These are phyloP conservation scores for Pogostemon cablin DNA, from an alignment of 257 asterid genomes.

Conservation along the genomic window DNA sequence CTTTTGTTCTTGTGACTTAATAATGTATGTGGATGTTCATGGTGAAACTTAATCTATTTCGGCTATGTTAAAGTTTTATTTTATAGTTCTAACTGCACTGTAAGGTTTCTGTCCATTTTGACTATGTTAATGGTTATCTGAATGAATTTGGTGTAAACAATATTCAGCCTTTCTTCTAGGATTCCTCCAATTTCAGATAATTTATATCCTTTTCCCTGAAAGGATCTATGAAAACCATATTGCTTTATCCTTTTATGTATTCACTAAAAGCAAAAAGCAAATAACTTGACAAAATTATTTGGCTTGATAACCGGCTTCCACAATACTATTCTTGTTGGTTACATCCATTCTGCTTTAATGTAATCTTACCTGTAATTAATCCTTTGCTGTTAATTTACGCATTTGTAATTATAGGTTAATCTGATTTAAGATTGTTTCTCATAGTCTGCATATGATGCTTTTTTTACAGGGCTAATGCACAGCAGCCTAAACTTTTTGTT, in stretches of 20 bases:
- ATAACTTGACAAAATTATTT: not conserved
- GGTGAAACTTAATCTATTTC: not conserved
- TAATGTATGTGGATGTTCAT: not conserved
- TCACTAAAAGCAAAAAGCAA: not conserved
- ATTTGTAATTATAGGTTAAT: slow-evolving; percentile 5
- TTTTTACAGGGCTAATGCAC: slow-evolving; percentile 69
- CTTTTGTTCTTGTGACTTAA: not conserved
- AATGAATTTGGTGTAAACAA: not conserved
- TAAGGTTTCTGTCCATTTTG: not conserved
- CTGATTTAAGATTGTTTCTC: not conserved
- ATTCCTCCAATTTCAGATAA: not conserved
- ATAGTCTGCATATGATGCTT: slow-evolving; percentile 1
- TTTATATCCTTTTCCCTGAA: not conserved
- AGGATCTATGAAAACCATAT: not conserved
- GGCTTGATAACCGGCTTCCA: slow-evolving; percentile 11
- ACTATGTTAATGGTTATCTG: not conserved
- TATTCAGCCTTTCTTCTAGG: not conserved
- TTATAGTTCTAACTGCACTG: not conserved
- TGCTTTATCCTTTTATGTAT: not conserved
- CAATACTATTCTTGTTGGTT: not conserved
- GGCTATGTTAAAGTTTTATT: not conserved
- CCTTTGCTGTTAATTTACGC: not conserved
- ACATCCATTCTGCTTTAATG: not conserved
- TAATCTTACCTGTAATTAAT: not conserved
- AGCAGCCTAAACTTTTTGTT: slow-evolving; percentile 75